phyloP scores from a whole-genome alignment of 164 flowering plant genomes.

The Vitis rupestris region DNA sequence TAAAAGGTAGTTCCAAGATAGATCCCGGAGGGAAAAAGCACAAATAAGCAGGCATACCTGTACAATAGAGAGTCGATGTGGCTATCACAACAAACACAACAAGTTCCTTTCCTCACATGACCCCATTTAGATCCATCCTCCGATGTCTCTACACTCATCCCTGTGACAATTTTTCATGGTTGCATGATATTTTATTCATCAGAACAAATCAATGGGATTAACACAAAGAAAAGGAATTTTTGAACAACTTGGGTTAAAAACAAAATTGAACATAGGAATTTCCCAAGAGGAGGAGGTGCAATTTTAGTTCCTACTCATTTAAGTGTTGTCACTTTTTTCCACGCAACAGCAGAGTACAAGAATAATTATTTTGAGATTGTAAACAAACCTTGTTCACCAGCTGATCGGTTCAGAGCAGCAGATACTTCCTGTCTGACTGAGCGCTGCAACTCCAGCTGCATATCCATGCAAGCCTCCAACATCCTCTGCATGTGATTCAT shows the following conservation, averaged over 20 bases:
- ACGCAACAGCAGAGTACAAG: background rate
- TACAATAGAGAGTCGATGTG: conserved; percentile 78
- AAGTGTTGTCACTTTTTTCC: too few relatives aligned
- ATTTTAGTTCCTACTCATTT: too few relatives aligned
- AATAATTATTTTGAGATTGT: background rate
- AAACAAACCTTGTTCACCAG: conserved; percentile 55
- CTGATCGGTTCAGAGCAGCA: conserved; percentile 71
- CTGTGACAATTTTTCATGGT: conserved; percentile 20
- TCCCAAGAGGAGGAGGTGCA: too few relatives aligned
- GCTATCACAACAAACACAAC: conserved; percentile 79
- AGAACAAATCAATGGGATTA: background rate
- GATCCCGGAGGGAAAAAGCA: too few relatives aligned
- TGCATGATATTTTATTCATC: background rate
- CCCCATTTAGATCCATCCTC: conserved; percentile 82
- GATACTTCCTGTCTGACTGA: conserved; percentile 85
- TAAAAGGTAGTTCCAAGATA: background rate
- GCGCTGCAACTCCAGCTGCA: conserved; percentile 80
- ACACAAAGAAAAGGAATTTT: too few relatives aligned
- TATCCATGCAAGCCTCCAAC: conserved; percentile 90
- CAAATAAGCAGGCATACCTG: conserved; percentile 39
- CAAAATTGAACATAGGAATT: too few relatives aligned
- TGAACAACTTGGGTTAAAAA: too few relatives aligned
- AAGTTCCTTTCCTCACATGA: conserved; percentile 69
- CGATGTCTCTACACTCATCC: conserved; percentile 52
- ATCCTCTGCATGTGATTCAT: conserved; percentile 89